Base-by-base conservation (phyloP, 2,329 filamentous ascomycete genomes). In the Pseudomassariella vexata region DNA sequence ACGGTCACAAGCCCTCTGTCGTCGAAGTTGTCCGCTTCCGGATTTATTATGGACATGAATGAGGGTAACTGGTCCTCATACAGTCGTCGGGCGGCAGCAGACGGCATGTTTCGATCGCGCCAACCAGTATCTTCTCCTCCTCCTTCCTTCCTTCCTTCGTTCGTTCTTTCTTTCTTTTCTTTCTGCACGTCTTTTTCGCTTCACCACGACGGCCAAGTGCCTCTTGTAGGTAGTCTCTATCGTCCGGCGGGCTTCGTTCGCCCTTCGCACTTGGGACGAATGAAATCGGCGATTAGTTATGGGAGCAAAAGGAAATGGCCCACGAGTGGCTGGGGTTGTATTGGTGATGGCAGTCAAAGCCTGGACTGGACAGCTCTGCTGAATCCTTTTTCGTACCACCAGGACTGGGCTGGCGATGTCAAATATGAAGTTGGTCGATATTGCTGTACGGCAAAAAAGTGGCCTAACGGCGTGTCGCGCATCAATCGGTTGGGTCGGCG, bases 21-120 rank as follows among this genome's bases (percentile, higher is more conserved):
- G 36, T 66, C 67, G 53, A 72, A 71, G 36, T 59, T 66, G 44
- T 70, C 70, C 44, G 61, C 60, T 50, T 82, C 76, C 44, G 81
- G 68, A 54, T 79, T 78, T 63, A 82, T 84, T 35, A 85, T 80
- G 36, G 81, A 80, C 79, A 83, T 84, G 49, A 85, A 83, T 15
- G 81, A 78, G 53, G 81, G 81, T 68, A 85, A 80, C 57, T 80
- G 76, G 52, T 80, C 76, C 65, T 81, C 75, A 55, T 76, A 79
- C 48, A 78, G 56, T 56, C 73, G 70, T 46, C 75, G 65, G 32
- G 73, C 66, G 37, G 76, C 67, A 44, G 76, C 71, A 47, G 75
- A 78, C 57, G 74, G 73, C 76, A 80, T 80, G 41, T 59, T 75
- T 38, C n/a, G 21, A n/a, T 9, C 9, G n/a, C 9, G 9, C 21